Evolutionary conservation across 176 grass and related monocot species (phyloP).

Genomic region (Oryza coarctata): DNA sequence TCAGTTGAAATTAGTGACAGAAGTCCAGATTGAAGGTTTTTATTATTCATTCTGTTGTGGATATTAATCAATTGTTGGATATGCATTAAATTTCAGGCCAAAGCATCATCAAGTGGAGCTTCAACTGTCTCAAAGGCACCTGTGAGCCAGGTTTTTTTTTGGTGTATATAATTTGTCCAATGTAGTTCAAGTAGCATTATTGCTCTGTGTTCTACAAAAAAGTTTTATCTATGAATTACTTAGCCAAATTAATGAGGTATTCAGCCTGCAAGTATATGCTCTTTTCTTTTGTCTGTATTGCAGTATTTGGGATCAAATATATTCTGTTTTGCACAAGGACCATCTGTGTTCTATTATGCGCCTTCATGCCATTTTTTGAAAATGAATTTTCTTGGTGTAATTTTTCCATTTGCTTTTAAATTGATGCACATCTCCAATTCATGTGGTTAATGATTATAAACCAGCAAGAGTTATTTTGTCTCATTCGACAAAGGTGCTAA

Average conservation of each 20-base stretch:
- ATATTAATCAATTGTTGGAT: slow-evolving; percentile 17
- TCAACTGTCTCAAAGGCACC: slow-evolving; percentile 58
- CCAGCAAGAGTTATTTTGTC: background rate
- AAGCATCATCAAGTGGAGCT: slow-evolving; percentile 67
- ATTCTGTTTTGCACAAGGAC: background rate
- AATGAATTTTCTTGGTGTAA: background rate
- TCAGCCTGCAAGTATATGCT: background rate
- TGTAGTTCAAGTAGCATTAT: background rate
- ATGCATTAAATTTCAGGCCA: slow-evolving; percentile 49
- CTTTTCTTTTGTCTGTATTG: background rate
- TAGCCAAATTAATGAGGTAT: background rate
- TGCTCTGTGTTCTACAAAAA: background rate
- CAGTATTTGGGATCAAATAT: background rate
- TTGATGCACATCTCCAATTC: background rate
- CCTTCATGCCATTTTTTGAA: background rate
- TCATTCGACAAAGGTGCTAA: background rate
- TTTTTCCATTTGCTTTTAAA: background rate
- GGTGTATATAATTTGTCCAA: background rate
- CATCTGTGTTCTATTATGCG: background rate
- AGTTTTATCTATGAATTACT: background rate
- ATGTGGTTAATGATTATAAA: background rate
- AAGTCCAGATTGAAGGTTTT: slow-evolving; percentile 3
- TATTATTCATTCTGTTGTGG: slow-evolving; percentile 21
- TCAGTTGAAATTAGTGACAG: background rate
- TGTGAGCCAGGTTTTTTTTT: slow-evolving; percentile 36